phyloP scores from a whole-genome alignment of 176 grass and related monocot genomes.

The Oryza coarctata region DNA sequence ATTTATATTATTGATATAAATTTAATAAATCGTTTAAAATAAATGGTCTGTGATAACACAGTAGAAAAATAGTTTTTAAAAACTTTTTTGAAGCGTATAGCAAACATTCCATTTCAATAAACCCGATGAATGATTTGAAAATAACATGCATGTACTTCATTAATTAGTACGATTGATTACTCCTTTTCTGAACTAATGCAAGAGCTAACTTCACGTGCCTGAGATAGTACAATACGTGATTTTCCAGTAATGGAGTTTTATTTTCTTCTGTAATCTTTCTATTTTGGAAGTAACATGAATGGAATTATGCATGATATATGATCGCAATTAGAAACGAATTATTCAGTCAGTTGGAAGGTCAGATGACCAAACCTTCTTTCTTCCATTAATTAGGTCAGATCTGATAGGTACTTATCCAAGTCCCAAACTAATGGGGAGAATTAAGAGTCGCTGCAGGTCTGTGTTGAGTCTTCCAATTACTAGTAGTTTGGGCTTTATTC shows the following conservation, averaged over 20 bases:
- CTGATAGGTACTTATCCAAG: background rate
- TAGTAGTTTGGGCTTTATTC: background rate
- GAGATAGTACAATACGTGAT: background rate
- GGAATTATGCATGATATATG: background rate
- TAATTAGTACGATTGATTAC: background rate
- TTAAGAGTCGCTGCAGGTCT: conserved; percentile 8
- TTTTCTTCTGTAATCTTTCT: background rate
- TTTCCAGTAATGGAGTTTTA: background rate
- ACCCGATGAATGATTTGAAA: too few relatives aligned
- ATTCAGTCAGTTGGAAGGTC: background rate
- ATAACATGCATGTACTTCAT: too few relatives aligned
- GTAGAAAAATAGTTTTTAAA: too few relatives aligned
- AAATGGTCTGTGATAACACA: too few relatives aligned
- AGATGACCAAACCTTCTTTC: background rate
- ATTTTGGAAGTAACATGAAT: background rate
- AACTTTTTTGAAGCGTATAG: too few relatives aligned
- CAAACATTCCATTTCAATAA: too few relatives aligned
- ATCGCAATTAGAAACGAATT: background rate
- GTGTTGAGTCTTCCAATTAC: background rate
- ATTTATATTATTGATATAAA: too few relatives aligned
- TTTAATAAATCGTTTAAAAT: too few relatives aligned
- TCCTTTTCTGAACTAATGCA: background rate
- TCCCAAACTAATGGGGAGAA: background rate
- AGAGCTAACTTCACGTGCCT: background rate
- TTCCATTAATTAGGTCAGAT: background rate